Evolutionary conservation across 2,329 filamentous ascomycete species (phyloP).

Genomic region (Cladosporium sp.): DNA sequence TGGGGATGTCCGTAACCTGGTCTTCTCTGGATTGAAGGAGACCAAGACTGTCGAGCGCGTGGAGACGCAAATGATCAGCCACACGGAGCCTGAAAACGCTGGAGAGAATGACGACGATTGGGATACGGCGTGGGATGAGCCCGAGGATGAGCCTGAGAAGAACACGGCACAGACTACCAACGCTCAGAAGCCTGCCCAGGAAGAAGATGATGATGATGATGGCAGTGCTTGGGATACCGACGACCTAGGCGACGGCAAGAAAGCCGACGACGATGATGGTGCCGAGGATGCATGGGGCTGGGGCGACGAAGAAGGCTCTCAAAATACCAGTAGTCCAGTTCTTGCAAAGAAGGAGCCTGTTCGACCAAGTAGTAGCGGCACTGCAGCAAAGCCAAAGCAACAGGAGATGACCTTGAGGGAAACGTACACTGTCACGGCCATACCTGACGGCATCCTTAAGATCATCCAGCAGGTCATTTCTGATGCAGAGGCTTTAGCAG

Average conservation of each 20-base stretch:
- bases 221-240: slow-evolving; percentile 45
- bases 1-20: slow-evolving; percentile 65
- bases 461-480: slow-evolving; percentile 54
- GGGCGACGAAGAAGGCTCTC: slow-evolving; percentile 60
- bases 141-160: slow-evolving; percentile 42
- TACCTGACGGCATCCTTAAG: slow-evolving; percentile 73
- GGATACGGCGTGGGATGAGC: slow-evolving; percentile 74
- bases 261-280: slow-evolving; percentile 27
- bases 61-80: slow-evolving; percentile 76
- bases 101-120: slow-evolving; percentile 57
- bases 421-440: slow-evolving; percentile 80
- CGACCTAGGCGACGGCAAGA: slow-evolving; percentile 31
- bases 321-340: slow-evolving; percentile 20
- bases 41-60: slow-evolving; percentile 73
- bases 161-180: slow-evolving; percentile 19
- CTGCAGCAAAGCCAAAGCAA: slow-evolving; percentile 22
- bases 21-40: slow-evolving; percentile 63
- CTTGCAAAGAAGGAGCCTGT: slow-evolving; percentile 28
- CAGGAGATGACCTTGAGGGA: slow-evolving; percentile 67
- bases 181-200: slow-evolving; percentile 17
- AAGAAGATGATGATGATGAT: slow-evolving; percentile 44
- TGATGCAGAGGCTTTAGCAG: slow-evolving; percentile 51
- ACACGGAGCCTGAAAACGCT: slow-evolving; percentile 51
- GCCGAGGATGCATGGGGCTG: slow-evolving; percentile 75
- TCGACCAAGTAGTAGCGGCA: slow-evolving; percentile 29